Evolutionary conservation across 345 rosid genomes (phyloP), one percentile per base, ranked within the genome.

Genomic region (Reutealis trisperma): DNA sequence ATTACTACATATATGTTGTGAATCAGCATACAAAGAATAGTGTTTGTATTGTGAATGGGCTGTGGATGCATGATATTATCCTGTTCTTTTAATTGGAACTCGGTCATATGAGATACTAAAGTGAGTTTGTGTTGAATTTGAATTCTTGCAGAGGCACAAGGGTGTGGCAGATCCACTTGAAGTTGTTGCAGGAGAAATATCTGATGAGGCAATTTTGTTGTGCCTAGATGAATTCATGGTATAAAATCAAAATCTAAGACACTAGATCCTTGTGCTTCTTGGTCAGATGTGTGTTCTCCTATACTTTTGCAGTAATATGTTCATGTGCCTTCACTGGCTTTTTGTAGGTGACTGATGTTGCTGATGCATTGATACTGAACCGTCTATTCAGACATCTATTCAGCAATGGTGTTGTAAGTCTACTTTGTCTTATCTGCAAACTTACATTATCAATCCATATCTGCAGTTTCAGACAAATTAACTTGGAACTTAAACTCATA

Each of bases 181-280:
- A 92, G 94, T 96, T 79, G 97, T 96, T 63, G 98, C 97, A 6
- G 94, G 90, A 71, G 98, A 96, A 87, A 96, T 94, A 82, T 89
- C 95, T 70, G 97, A 96, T 75, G 98, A 92, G 82, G 92, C 98
- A 0, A 84, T 94, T 81, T 84, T 96, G 74, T 83, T 94, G 78
- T 96, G 99, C 78, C 81, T 96, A 14, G 98, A 96, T 82, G 99
- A 96, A 83, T 93, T 96, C 84, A 96, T 94, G 99, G 99, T 96
- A 93, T 65, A 22, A 7, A 47, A 58, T 57, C 24, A 22, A 7
- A 47, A 58, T 57, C 24, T 68, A 14, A 69, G 47, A 44, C 70
- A 55, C 58, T 25, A 14, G 72, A 37, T 63, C 41, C 67, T 70
- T 57, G 22, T 64, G 42, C 27, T 57, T 61, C 24, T 24, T 80